Base-by-base conservation (phyloP, 1,284 basidiomycete species). In the Retiboletus flavoniger region DNA sequence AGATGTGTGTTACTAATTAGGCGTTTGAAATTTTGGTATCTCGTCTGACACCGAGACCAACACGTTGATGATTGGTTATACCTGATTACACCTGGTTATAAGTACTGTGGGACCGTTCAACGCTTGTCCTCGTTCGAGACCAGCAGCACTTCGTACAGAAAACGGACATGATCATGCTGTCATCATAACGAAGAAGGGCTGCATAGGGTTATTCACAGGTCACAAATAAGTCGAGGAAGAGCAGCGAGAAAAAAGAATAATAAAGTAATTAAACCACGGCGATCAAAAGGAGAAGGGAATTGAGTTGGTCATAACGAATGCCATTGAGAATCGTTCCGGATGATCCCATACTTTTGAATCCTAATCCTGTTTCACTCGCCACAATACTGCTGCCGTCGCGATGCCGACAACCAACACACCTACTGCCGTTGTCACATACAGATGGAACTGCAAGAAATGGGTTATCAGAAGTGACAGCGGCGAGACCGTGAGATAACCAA, bases 351-450 rank as follows among this genome's bases (percentile, higher is more conserved):
- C 24, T 47, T 58, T 57, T 43, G 21, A 17, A 26, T 47, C 58
- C 50, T 65, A 73, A 50, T 77, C 76, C 26, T 76, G 72, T 64
- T 81, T 83, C n/a, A 85, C 81, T 54, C 82, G 76, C 82, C 83
- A 87, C 62, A 84, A 70, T 40, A 87, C 85, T 4, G 84, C 85
- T n/a, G 79, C 84, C 3, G 84, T 83, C 8, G 82, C 83, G 4
- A 83, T 78, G 48, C 80, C 75, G 31, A 87, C 67, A 1, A 87
- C 75, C 11, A 87, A 63, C 5, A 86, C 78, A 6, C 85, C 85
- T 3, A 84, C 68, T 3, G 80, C 82, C 6, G 82, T 76, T 57
- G 66, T 64, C 54, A 78, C 65, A 54, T 62, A 63, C 26, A 68
- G 11, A 17, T 66, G 59, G 14, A 59, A 51, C 67, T 69, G 66